Conservation (phyloP, 2,329 filamentous ascomycete genomes). For the Botrytis fragariae region DNA sequence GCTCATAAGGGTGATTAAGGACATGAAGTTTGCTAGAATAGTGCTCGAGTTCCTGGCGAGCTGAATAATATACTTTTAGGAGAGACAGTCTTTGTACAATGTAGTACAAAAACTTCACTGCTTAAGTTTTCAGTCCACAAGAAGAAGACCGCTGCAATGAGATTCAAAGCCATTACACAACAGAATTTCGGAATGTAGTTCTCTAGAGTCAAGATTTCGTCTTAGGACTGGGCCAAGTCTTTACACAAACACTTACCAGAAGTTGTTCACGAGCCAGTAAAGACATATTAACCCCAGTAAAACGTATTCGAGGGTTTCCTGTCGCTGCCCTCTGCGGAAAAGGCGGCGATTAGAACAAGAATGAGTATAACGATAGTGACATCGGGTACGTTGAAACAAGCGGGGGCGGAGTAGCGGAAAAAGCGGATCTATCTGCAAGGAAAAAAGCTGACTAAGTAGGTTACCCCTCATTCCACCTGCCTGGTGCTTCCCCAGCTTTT, state of each 20-base stretch:
- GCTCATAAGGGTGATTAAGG: not conserved
- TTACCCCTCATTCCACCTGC: constrained; percentile 5
- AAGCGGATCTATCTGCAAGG: not conserved
- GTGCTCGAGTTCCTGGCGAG: not conserved
- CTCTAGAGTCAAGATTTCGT: not conserved
- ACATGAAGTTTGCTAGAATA: not conserved
- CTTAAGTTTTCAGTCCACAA: too few relatives aligned
- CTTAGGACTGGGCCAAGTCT: not conserved
- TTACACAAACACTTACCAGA: not conserved
- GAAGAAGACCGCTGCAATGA: not conserved
- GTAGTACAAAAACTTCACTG: not conserved
- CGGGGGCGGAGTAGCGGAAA: not conserved
- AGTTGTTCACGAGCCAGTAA: not conserved
- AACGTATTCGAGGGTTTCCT: not conserved
- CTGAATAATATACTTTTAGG: not conserved
- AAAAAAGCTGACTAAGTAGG: not conserved
- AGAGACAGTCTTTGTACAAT: not conserved
- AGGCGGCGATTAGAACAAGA: not conserved
- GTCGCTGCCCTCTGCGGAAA: not conserved
- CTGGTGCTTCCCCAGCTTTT: constrained; percentile 4
- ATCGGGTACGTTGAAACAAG: not conserved
- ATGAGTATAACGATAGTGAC: not conserved
- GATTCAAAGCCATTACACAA: not conserved
- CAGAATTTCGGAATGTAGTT: not conserved
- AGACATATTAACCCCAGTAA: not conserved